Percentiles rank a stretch among this genome's conserved stretches.
phyloP scores from a whole-genome alignment of 306 rosid genomes.

The Castanea sativa region DNA sequence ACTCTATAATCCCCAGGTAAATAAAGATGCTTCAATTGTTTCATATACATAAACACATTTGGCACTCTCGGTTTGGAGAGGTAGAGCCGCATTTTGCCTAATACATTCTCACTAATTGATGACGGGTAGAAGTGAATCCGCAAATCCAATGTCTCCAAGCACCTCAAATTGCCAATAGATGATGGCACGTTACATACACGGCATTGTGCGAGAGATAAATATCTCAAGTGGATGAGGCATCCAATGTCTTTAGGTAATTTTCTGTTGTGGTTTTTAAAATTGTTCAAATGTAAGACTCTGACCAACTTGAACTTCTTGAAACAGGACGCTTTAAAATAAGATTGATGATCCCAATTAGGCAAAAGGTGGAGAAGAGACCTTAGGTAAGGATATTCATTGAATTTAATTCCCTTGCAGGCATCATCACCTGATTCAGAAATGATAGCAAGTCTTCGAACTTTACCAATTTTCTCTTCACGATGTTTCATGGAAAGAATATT shows the following conservation, averaged over 20 bases:
- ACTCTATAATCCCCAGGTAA: slow-evolving; percentile 35
- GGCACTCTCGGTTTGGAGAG: slow-evolving; percentile 31
- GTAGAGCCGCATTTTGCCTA: too few species aligned
- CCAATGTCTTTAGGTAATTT: neutral
- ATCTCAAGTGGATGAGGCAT: slow-evolving; percentile 8
- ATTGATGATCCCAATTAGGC: neutral
- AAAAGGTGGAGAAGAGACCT: neutral
- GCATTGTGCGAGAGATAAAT: neutral
- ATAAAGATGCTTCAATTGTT: slow-evolving; percentile 44
- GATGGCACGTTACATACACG: neutral
- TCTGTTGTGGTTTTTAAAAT: neutral
- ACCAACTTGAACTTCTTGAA: neutral
- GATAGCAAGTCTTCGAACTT: too few species aligned
- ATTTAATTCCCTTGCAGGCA: neutral
- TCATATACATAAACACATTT: slow-evolving; percentile 36
- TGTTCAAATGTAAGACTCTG: slow-evolving; percentile 4
- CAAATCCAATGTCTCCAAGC: neutral
- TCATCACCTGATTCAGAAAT: too few species aligned
- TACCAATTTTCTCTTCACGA: too few species aligned
- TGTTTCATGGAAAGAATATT: too few species aligned
- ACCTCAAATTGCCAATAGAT: neutral
- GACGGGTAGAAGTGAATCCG: too few species aligned
- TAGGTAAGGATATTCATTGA: neutral
- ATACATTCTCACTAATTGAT: too few species aligned
- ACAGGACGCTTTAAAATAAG: neutral